phyloP scores from a whole-genome alignment of 176 grass and related monocot genomes.

The Cocos nucifera region DNA sequence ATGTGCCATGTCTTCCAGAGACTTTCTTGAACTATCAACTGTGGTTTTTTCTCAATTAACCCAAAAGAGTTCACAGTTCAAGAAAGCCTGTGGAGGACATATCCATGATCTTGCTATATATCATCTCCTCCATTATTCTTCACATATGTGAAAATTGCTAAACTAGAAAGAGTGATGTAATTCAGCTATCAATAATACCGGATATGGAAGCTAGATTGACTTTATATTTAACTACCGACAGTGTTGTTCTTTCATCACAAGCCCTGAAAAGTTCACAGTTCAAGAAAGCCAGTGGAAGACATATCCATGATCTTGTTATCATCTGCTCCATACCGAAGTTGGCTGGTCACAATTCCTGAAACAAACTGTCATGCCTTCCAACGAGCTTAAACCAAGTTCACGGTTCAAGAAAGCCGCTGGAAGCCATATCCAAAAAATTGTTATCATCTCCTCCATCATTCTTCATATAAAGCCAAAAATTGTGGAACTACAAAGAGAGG shows the following conservation, averaged over 20 bases:
- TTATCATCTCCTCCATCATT: background rate
- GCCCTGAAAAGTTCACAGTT: constrained; percentile 64
- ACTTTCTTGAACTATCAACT: constrained; percentile 90
- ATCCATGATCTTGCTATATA: constrained; percentile 27
- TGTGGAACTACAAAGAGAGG: no score
- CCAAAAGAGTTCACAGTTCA: constrained; percentile 59
- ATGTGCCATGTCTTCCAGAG: constrained; percentile 46
- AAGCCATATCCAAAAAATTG: constrained; percentile 55
- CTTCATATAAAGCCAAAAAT: no score
- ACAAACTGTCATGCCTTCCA: no score
- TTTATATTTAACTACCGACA: constrained; percentile 74
- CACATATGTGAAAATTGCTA: no score
- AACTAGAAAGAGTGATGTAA: no score
- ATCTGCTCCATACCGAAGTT: no score
- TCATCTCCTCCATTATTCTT: background rate
- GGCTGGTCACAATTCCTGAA: no score
- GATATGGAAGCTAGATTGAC: background rate
- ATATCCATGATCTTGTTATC: no score
- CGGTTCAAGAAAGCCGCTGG: constrained; percentile 44
- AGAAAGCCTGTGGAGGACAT: constrained; percentile 95
- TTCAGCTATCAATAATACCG: no score
- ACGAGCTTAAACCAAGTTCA: no score
- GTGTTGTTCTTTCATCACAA: background rate
- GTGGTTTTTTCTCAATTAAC: background rate
- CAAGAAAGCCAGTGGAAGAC: constrained; percentile 46